Percentiles rank a stretch among this genome's conserved stretches.
Evolutionary conservation across 2,329 filamentous ascomycete species (phyloP).

Genomic region (Xylaria sp.): DNA sequence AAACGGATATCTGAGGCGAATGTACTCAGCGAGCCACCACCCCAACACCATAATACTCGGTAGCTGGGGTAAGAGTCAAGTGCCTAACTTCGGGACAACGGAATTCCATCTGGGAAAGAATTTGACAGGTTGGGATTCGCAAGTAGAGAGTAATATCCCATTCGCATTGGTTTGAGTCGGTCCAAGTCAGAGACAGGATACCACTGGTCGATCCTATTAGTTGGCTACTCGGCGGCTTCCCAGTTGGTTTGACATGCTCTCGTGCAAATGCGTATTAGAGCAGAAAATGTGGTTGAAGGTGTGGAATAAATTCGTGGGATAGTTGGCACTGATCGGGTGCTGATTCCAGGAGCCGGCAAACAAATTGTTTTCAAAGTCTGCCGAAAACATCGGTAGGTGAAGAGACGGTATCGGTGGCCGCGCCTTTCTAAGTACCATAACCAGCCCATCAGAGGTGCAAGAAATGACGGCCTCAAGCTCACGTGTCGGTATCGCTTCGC

Average conservation of each 20-base stretch:
- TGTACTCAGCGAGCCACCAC: constrained; percentile 23
- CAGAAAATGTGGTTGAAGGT: constrained; percentile 56
- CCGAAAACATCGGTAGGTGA: constrained; percentile 59
- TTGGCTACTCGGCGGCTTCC: constrained; percentile 66
- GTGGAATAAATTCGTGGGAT: constrained; percentile 55
- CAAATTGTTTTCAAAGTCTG: constrained; percentile 68
- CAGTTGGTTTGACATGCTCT: constrained; percentile 57
- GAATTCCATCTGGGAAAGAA: constrained; percentile 70
- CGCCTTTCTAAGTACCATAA: constrained; percentile 81
- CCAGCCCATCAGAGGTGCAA: constrained; percentile 87
- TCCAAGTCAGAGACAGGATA: constrained; percentile 86
- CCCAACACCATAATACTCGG: constrained; percentile 43
- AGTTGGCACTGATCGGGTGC: constrained; percentile 66
- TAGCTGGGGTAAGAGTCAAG: constrained; percentile 52
- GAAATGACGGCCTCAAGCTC: constrained; percentile 92
- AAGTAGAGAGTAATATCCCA: constrained; percentile 69
- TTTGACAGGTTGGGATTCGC: constrained; percentile 69
- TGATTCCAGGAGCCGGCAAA: constrained; percentile 84
- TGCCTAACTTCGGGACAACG: constrained; percentile 48
- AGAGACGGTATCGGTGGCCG: constrained; percentile 73
- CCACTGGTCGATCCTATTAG: constrained; percentile 86
- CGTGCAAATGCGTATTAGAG: constrained; percentile 57
- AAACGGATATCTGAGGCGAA: constrained; percentile 31
- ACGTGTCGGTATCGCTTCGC: constrained; percentile 57
- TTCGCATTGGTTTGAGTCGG: constrained; percentile 79